Base-by-base conservation (phyloP, 2,329 filamentous ascomycete species). In the Pseudocercospora fijiensis region DNA sequence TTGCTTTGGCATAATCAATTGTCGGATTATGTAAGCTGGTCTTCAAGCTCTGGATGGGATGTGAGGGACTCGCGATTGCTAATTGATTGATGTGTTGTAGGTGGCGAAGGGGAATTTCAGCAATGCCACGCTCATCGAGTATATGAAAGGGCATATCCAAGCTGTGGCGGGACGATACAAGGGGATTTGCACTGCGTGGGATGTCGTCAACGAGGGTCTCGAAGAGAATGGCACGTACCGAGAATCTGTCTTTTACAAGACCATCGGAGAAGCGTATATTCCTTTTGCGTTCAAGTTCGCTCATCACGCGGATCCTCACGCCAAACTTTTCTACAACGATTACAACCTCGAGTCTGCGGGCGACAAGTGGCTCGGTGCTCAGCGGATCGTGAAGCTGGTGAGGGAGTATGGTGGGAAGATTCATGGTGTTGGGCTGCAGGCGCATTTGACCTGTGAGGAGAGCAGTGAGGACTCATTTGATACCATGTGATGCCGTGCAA, bases 301-400 rank as follows among this genome's bases (percentile, higher is more conserved):
- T 20, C 83, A 85, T 58, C 81, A 81, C 8, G 88, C 87, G 13
- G 89, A 91, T 74, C 87, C 89, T 2, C 71, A 77, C 61, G 88
- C 86, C 2, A 88, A 88, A 77, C 81, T 92, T 43, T 92, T 90
- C 80, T 90, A 91, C 78, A 92, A 92, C 77, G 89, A 92, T 72
- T 82, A 81, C 74, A 83, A 82, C 78, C 83, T 90, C 58, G 88
- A 90, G 77, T 80, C 76, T 49, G 82, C 70, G 68, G 83, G 83
- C 70, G 79, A 82, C 67, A 91, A 92, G 80, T 80, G 80, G 3
- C 78, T 75, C 16, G 81, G 77, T 53, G 85, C 89, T 79, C 62
- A 55, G 10, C 80, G 84, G 4, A 74, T 73, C 37, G 88, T 91
- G 68, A 84, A 84, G 72, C 83, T 86, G 72, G 90, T 87, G 87